Conservation (phyloP, 805 yeast species). For the Wickerhamomyces strasburgensis region DNA sequence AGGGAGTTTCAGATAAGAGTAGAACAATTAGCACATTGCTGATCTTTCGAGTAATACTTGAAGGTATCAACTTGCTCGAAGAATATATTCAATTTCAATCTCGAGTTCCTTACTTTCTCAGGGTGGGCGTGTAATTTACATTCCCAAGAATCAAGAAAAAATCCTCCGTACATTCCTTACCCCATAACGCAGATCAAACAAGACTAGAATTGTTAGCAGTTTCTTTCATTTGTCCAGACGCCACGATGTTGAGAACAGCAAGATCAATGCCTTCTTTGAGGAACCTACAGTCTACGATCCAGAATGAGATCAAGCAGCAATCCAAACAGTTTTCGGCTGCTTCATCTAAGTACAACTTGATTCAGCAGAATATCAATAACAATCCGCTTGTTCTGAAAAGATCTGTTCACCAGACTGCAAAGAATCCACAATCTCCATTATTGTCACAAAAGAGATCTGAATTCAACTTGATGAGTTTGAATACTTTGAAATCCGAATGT, state of each 20-base stretch:
- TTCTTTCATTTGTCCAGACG: not conserved
- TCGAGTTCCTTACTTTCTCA: too few relatives aligned
- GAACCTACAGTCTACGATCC: constrained; percentile 10
- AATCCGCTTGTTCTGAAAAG: constrained; percentile 15
- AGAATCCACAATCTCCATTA: constrained; percentile 24
- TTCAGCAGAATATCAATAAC: constrained; percentile 21
- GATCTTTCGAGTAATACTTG: too few relatives aligned
- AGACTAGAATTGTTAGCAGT: not conserved
- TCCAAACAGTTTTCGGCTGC: constrained; percentile 8
- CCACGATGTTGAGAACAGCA: constrained; percentile 24
- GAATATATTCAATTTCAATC: too few relatives aligned
- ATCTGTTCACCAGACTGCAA: constrained; percentile 27
- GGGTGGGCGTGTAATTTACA: too few relatives aligned
- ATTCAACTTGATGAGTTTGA: constrained; percentile 41
- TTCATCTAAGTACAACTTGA: constrained; percentile 17
- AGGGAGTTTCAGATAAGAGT: too few relatives aligned
- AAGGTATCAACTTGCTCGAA: too few relatives aligned
- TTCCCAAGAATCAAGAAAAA: not conserved
- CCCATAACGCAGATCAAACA: too few relatives aligned
- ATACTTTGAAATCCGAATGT: constrained; percentile 54
- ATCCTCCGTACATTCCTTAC: too few relatives aligned
- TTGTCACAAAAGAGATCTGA: constrained; percentile 22
- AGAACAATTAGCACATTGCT: too few relatives aligned
- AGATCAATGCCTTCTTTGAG: constrained; percentile 26
- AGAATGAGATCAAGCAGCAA: constrained; percentile 10